phyloP scores from a whole-genome alignment of 2,329 filamentous ascomycete species.

The Gaeumannomyces tritici region DNA sequence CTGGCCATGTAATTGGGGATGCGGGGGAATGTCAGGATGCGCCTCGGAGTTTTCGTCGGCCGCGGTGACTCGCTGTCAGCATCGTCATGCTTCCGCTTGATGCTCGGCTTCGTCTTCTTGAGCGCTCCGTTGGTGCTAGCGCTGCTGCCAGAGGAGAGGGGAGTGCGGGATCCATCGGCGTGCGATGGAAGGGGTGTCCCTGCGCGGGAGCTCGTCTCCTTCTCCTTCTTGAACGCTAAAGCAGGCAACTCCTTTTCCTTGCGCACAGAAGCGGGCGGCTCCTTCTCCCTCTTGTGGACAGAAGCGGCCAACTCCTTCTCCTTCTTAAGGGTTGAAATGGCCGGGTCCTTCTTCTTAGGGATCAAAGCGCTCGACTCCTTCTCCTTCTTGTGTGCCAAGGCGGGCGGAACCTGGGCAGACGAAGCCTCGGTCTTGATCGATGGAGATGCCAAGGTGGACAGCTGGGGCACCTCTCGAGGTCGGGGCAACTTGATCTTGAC shows the following conservation, averaged over 20 bases:
- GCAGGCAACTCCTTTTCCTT: background rate
- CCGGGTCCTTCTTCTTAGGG: no score
- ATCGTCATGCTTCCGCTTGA: slow-evolving; percentile 21
- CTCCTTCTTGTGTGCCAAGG: background rate
- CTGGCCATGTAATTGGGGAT: background rate
- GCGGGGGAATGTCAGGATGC: background rate
- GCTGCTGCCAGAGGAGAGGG: background rate
- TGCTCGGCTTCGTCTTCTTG: slow-evolving; percentile 8
- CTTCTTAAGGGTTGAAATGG: no score
- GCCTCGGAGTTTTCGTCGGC: slow-evolving; percentile 17
- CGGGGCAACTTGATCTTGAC: slow-evolving; percentile 10
- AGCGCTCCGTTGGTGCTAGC: no score
- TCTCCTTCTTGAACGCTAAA: background rate
- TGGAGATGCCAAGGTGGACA: slow-evolving; percentile 14
- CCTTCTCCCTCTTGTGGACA: no score
- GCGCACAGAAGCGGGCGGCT: no score
- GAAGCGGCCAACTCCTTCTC: no score
- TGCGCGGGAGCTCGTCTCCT: background rate
- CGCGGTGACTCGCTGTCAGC: slow-evolving; percentile 9
- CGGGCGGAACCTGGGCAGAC: background rate
- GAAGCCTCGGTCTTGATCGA: background rate
- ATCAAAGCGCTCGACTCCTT: background rate
- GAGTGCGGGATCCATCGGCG: background rate
- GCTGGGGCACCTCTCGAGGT: slow-evolving; percentile 2
- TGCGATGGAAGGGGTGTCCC: background rate